A percentile compares a stretch with the other conserved stretches of the same genome.
These are phyloP conservation scores for Entomortierella chlamydospora DNA, from an alignment of 192 early-diverging fungal species.

Conservation along the genomic window DNA sequence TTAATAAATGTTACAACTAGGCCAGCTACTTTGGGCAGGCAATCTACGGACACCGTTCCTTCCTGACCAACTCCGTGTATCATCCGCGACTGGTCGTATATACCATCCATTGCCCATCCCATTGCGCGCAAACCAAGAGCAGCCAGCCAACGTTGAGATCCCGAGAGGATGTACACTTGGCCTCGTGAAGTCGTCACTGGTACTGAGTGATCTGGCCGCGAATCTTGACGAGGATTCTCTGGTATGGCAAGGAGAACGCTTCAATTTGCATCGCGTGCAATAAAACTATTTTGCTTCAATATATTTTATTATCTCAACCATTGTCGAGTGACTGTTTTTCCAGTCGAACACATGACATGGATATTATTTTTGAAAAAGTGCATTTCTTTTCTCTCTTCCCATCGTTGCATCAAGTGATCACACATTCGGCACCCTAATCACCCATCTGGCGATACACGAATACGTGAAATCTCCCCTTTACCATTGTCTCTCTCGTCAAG, in stretches of 20 bases:
- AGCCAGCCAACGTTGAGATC: neutral
- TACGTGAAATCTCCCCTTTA: too few species aligned
- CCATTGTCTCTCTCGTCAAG: too few species aligned
- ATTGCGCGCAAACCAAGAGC: neutral
- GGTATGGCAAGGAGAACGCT: slow-evolving; percentile 24
- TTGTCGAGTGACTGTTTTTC: too few species aligned
- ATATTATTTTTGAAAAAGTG: too few species aligned
- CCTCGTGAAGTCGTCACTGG: slow-evolving; percentile 40
- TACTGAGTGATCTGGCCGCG: slow-evolving; percentile 26
- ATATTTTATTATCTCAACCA: too few species aligned
- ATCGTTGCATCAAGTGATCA: too few species aligned
- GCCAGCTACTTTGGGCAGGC: slow-evolving; percentile 34
- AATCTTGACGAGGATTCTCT: slow-evolving; percentile 30
- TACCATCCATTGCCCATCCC: slow-evolving; percentile 32
- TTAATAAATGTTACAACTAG: slow-evolving; percentile 5
- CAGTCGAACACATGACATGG: too few species aligned
- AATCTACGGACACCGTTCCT: slow-evolving; percentile 22
- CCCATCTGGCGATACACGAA: too few species aligned
- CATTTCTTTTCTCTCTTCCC: too few species aligned
- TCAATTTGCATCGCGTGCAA: neutral
- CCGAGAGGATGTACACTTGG: slow-evolving; percentile 10
- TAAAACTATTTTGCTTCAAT: slow-evolving; percentile 1
- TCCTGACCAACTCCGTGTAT: slow-evolving; percentile 33
- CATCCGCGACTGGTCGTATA: slow-evolving; percentile 24
- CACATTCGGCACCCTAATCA: too few species aligned